phyloP scores from a whole-genome alignment of 768 basidiomycete species.

The Sarcomyxa edulis region DNA sequence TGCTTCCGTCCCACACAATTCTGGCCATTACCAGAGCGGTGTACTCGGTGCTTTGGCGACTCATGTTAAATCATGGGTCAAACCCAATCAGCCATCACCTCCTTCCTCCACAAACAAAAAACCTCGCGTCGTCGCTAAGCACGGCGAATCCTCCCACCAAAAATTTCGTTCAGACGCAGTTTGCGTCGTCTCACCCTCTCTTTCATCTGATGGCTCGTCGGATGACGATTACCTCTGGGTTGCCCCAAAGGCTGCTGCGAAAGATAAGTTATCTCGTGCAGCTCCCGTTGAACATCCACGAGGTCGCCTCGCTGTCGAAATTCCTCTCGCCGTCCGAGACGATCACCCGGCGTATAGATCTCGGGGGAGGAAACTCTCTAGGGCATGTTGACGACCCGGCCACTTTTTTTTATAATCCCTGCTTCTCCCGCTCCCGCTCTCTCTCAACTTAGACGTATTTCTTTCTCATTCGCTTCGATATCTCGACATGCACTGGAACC shows the following conservation, averaged over 20 bases:
- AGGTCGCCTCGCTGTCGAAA: too few relatives aligned
- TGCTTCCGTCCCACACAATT: slow-evolving; percentile 11
- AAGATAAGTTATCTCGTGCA: too few relatives aligned
- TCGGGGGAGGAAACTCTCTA: slow-evolving; percentile 7
- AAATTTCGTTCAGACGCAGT: too few relatives aligned
- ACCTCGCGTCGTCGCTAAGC: too few relatives aligned
- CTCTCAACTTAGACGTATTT: slow-evolving; percentile 3
- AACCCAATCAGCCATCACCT: slow-evolving; percentile 26
- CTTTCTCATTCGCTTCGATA: slow-evolving; percentile 2
- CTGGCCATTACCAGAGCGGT: slow-evolving; percentile 15
- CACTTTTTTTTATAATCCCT: slow-evolving; percentile 5
- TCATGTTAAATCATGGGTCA: slow-evolving; percentile 42
- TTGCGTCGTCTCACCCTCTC: too few relatives aligned
- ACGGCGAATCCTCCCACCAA: too few relatives aligned
- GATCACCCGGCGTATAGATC: slow-evolving; percentile 1
- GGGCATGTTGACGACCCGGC: slow-evolving; percentile 4
- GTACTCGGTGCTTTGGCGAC: slow-evolving; percentile 32
- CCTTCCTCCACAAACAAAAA: slow-evolving; percentile 16
- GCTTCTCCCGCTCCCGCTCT: slow-evolving; percentile 1
- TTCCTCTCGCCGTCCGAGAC: too few relatives aligned
- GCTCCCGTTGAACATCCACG: too few relatives aligned
- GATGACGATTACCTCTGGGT: too few relatives aligned
- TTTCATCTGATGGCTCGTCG: too few relatives aligned
- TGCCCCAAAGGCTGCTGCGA: too few relatives aligned
- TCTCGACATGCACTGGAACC: slow-evolving; percentile 6